Evolutionary conservation across 2,329 filamentous ascomycete species (phyloP).

Genomic region (Beauveria pseudobassiana): DNA sequence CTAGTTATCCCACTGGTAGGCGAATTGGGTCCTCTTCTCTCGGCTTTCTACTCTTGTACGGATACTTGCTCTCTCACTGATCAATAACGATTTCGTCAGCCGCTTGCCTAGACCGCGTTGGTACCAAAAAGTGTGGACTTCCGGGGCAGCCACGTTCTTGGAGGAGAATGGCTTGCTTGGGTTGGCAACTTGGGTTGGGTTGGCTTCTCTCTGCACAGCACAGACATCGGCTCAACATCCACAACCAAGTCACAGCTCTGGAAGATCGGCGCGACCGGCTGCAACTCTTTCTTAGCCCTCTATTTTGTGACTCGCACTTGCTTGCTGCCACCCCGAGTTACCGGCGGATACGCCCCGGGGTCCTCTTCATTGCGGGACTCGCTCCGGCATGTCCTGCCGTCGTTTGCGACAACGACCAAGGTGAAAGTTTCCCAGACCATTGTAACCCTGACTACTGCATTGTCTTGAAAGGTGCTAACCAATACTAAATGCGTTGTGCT

Average conservation of each 20-base stretch:
- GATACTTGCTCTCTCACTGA: neutral
- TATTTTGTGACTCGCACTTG: neutral
- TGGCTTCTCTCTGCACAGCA: neutral
- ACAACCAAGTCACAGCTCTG: constrained; percentile 3
- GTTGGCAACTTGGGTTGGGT: neutral
- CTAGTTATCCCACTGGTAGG: neutral
- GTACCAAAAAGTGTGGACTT: neutral
- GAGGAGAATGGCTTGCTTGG: neutral
- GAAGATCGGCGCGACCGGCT: neutral
- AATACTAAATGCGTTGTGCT: neutral
- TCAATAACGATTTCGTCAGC: neutral
- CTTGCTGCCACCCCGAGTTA: neutral
- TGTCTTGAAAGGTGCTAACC: neutral
- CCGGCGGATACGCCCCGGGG: neutral
- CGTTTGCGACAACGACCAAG: neutral
- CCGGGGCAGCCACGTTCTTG: constrained; percentile 1
- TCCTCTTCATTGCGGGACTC: neutral
- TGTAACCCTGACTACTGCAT: neutral
- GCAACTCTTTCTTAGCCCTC: neutral
- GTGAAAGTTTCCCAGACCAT: neutral
- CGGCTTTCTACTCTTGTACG: neutral
- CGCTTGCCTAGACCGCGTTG: neutral
- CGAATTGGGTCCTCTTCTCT: neutral
- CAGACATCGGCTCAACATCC: constrained; percentile 7
- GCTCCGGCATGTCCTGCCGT: neutral